A percentile compares a stretch with the other conserved stretches of the same genome.
Evolutionary conservation across 768 basidiomycete species (phyloP).

Genomic region (Calocybe gangraenosa): DNA sequence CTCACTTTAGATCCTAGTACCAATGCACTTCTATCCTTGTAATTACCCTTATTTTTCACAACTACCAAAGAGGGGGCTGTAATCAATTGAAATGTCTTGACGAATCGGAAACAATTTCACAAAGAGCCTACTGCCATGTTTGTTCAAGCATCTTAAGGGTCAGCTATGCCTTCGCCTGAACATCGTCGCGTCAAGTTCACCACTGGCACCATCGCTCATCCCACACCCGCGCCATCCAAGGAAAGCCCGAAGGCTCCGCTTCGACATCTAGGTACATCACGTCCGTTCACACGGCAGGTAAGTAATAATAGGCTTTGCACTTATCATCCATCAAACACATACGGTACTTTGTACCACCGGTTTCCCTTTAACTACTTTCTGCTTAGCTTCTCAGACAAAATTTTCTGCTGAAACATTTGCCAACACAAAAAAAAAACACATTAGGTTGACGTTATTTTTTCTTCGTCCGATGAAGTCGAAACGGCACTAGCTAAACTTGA

Average conservation of each 20-base stretch:
- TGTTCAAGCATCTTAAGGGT: too few species aligned
- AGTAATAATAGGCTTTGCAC: background rate
- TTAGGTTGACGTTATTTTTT: constrained; percentile 63
- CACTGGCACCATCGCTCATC: constrained; percentile 11
- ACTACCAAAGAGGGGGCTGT: too few species aligned
- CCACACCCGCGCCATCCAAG: constrained; percentile 4
- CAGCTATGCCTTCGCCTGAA: constrained; percentile 15
- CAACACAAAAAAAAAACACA: too few species aligned
- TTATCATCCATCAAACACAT: background rate
- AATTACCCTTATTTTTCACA: too few species aligned
- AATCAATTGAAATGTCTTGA: too few species aligned
- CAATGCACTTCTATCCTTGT: too few species aligned
- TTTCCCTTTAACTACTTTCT: background rate
- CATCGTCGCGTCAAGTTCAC: constrained; percentile 18
- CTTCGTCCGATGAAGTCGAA: constrained; percentile 37
- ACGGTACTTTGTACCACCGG: constrained; percentile 2
- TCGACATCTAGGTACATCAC: constrained; percentile 30
- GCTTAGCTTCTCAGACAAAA: too few species aligned
- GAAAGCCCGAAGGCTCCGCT: constrained; percentile 19
- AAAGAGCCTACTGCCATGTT: too few species aligned
- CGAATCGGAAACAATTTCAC: background rate
- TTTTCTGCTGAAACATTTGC: too few species aligned
- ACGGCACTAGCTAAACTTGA: constrained; percentile 34
- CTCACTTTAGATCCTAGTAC: too few species aligned
- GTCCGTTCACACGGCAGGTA: constrained; percentile 54